These are phyloP conservation scores for Xylariaceae sp. DNA, from an alignment of 2,329 filamentous ascomycete genomes.

Conservation along the genomic window DNA sequence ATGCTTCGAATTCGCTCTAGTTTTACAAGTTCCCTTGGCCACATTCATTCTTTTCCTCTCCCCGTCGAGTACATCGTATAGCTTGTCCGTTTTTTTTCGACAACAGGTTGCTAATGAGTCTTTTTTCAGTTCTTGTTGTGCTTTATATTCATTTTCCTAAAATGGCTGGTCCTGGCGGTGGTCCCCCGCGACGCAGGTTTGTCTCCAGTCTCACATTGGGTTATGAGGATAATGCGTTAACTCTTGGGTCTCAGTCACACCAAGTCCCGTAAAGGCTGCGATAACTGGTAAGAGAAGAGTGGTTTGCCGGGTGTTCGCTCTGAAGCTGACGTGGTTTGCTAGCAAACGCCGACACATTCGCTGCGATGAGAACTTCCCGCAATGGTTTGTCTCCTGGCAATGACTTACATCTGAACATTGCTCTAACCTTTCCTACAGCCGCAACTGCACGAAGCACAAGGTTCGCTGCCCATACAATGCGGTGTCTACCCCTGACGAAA, in stretches of 20 bases:
- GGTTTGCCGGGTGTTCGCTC: neutral
- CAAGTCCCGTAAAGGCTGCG: conserved; percentile 97
- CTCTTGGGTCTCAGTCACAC: conserved; percentile 65
- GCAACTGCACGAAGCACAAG: conserved; percentile 98
- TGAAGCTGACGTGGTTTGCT: conserved; percentile 17
- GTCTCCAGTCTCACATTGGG: conserved; percentile 25
- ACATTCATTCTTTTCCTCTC: too few relatives aligned
- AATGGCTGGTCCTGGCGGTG: conserved; percentile 94
- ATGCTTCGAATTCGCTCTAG: neutral
- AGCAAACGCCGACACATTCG: conserved; percentile 92
- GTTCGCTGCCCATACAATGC: conserved; percentile 98
- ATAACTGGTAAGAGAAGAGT: conserved; percentile 62
- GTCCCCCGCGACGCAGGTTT: conserved; percentile 71
- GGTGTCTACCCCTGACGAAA: conserved; percentile 61
- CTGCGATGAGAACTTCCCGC: conserved; percentile 95
- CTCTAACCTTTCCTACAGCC: conserved; percentile 48
- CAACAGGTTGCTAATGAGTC: conserved; percentile 22
- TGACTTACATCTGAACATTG: conserved; percentile 8
- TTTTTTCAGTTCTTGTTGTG: conserved; percentile 35
- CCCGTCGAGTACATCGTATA: neutral
- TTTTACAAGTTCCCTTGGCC: neutral
- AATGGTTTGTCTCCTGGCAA: conserved; percentile 64
- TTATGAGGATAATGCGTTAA: conserved; percentile 19
- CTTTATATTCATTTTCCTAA: conserved; percentile 31
- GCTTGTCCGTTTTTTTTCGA: neutral